phyloP scores from a whole-genome alignment of 177 flowering plant genomes.

The Vitis hybrid region DNA sequence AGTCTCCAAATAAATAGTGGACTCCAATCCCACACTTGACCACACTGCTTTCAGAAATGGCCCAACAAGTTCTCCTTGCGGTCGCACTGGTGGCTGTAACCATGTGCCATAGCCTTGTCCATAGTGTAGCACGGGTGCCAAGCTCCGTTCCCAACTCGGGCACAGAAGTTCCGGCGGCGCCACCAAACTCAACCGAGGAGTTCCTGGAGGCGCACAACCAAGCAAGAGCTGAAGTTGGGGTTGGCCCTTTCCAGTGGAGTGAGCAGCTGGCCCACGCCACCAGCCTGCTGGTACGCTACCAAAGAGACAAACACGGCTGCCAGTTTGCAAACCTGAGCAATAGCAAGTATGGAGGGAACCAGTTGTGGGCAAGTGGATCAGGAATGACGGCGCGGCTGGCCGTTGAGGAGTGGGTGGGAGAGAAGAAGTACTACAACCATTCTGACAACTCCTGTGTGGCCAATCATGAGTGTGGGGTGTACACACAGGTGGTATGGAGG shows the following conservation, averaged over 20 bases:
- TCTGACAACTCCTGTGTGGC: constrained; percentile 44
- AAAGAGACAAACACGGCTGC: constrained; percentile 54
- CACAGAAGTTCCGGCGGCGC: constrained; percentile 9
- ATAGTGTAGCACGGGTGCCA: background rate
- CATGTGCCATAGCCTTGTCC: background rate
- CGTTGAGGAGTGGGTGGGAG: constrained; percentile 59
- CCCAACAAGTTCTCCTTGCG: background rate
- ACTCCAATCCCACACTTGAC: too few species aligned
- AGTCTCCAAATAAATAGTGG: too few species aligned
- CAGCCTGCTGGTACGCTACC: constrained; percentile 44
- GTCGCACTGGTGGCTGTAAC: constrained; percentile 8
- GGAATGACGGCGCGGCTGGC: constrained; percentile 41
- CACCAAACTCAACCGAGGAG: constrained; percentile 24
- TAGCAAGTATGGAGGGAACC: constrained; percentile 62
- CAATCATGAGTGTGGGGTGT: constrained; percentile 54
- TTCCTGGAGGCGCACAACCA: constrained; percentile 62
- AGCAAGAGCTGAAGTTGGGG: constrained; percentile 61
- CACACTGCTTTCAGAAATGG: background rate
- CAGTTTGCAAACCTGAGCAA: constrained; percentile 39
- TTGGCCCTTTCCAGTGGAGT: constrained; percentile 64
- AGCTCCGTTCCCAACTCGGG: background rate
- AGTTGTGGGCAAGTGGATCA: constrained; percentile 43
- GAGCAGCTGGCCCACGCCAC: constrained; percentile 36
- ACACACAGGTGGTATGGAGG: constrained; percentile 79
- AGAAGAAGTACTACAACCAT: constrained; percentile 57